These are phyloP conservation scores for Flaveria linearis DNA, from an alignment of 129 eudicot genomes.

Conservation along the genomic window DNA sequence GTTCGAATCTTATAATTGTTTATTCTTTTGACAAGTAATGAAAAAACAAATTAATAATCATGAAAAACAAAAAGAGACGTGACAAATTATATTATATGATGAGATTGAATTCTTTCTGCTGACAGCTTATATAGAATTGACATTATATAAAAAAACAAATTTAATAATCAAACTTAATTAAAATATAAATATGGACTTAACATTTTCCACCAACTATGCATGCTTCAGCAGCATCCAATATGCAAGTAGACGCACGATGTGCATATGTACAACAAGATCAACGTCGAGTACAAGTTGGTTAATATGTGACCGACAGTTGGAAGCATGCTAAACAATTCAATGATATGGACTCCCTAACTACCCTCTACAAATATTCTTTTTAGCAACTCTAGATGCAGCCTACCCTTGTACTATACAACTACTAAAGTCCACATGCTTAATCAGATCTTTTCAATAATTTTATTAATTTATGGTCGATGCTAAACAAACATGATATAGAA, in stretches of 20 bases:
- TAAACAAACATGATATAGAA: too few relatives aligned
- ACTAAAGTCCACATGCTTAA: not conserved
- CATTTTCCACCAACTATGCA: conserved; percentile 20
- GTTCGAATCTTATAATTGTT: not conserved
- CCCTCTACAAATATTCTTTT: not conserved
- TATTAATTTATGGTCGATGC: too few relatives aligned
- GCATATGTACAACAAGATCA: not conserved
- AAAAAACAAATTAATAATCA: not conserved
- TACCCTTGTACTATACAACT: conserved; percentile 1
- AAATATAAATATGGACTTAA: not conserved
- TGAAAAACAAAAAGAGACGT: not conserved
- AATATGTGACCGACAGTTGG: conserved; percentile 9
- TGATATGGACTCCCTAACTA: conserved; percentile 14
- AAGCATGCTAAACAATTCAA: not conserved
- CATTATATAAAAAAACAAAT: not conserved
- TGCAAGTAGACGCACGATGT: conserved; percentile 16
- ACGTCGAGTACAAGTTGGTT: not conserved
- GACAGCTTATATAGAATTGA: conserved; percentile 4
- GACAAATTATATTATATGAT: conserved; percentile 15
- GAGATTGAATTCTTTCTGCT: not conserved
- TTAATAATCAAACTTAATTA: not conserved
- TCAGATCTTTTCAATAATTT: not conserved
- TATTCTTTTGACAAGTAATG: not conserved
- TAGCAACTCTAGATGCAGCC: not conserved
- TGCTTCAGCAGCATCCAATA: conserved; percentile 15